Evolutionary conservation across 805 yeast genomes (phyloP), one percentile per base, ranked within the genome.

Genomic region (Clavispora carvajalis): DNA sequence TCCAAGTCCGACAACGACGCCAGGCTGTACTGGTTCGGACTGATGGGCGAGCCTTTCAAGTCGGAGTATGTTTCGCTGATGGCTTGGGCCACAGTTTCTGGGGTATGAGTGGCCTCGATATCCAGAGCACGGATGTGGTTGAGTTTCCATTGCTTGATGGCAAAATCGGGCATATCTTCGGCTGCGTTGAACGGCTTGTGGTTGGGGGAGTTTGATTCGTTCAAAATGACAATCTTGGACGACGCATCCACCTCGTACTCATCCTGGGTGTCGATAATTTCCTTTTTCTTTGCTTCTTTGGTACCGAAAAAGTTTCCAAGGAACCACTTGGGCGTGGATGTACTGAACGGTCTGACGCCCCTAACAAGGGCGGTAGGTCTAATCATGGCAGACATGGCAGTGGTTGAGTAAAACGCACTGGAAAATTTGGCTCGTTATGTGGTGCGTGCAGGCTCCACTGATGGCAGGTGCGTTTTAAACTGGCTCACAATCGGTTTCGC

Each of bases 181-280:
- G 45, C 53, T 5, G 58, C 44, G 25, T 53, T 51, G 44, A 63
- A 60, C 3, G 59, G 52, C 38, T 55, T 46, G 42, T 41, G 41
- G 12, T 36, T 28, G 10, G 70, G 69, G 7, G 72, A 61, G 52
- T 68, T 69, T 21, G 57, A 49, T 41, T 61, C 52, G 46, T 53
- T 58, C 48, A 69, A 63, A 34, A 67, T 53, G 25, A 62, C 61
- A 37, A 69, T 61, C 37, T 66, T 65, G 22, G 61, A 46, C 38
- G 42, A 45, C 2, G 61, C 57, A 34, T 60, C 66, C 17, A 53
- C 55, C 46, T 63, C 67, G 40, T 54, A 63, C 26, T 65, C 58
- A 47, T 64, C 64, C 52, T 68, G 70, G 36, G 65, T 69, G 39
- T 64, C 59, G 33, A 64, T 54, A 37, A 68, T 54, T 40, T 67